phyloP scores from a whole-genome alignment of 495 filamentous ascomycete species.

The Penicillium cataractarum region DNA sequence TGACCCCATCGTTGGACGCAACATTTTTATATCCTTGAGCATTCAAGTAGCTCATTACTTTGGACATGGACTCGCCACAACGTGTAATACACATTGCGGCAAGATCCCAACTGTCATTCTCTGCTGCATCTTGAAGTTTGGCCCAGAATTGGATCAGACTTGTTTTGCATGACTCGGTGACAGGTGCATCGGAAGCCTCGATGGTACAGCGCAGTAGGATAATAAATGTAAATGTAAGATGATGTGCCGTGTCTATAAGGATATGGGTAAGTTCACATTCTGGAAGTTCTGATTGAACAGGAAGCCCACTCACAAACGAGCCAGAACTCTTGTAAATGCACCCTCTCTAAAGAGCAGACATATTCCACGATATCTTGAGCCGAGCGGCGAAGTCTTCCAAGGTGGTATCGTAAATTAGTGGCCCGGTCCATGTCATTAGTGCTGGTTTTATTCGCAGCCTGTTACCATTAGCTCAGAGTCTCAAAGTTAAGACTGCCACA shows the following conservation, averaged over 20 bases:
- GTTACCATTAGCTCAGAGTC: neutral
- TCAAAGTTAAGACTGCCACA: neutral
- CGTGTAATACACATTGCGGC: conserved; percentile 4
- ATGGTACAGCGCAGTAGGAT: conserved; percentile 5
- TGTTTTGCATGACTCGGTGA: conserved; percentile 3
- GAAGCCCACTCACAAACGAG: neutral
- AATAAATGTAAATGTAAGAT: conserved; percentile 5
- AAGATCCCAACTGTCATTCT: conserved; percentile 6
- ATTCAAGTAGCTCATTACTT: conserved; percentile 3
- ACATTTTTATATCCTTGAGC: neutral
- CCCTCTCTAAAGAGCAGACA: conserved; percentile 8
- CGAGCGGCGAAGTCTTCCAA: conserved; percentile 3
- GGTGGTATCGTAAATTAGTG: neutral
- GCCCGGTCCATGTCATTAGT: neutral
- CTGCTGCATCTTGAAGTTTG: conserved; percentile 6
- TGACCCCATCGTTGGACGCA: neutral
- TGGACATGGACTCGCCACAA: conserved; percentile 4
- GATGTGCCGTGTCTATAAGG: conserved; percentile 1
- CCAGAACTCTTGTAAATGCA: conserved; percentile 5
- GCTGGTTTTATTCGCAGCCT: conserved; percentile 3
- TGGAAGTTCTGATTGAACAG: neutral
- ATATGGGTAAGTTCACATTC: neutral
- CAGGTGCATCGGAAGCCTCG: neutral
- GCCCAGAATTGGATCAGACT: conserved; percentile 5
- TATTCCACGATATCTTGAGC: conserved; percentile 6